Conservation (phyloP, 805 yeast species). For the Lachancea fermentati region DNA sequence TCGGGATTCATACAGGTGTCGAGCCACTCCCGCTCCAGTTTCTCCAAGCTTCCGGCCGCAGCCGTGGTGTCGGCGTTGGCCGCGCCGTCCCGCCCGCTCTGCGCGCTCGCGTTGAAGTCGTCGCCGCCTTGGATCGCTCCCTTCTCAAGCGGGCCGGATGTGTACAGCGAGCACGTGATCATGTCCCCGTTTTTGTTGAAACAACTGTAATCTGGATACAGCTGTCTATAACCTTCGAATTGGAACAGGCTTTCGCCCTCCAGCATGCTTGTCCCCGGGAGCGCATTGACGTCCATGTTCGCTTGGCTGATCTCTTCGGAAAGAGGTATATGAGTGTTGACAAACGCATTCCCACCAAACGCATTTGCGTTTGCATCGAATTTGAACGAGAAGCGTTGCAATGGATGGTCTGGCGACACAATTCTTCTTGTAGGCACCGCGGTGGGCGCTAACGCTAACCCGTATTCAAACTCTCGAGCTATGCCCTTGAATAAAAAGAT, state of each 20-base stretch:
- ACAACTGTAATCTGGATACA: constrained; percentile 23
- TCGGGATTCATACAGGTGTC: constrained; percentile 19
- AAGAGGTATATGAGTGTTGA: background rate
- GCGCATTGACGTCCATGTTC: constrained; percentile 19
- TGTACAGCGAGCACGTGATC: constrained; percentile 31
- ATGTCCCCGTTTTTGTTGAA: constrained; percentile 33
- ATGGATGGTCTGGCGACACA: constrained; percentile 13
- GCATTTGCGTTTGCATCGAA: constrained; percentile 7
- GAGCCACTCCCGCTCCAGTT: constrained; percentile 16
- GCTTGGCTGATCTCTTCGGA: constrained; percentile 20
- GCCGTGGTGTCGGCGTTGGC: constrained; percentile 1
- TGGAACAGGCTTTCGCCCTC: constrained; percentile 28
- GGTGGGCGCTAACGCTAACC: constrained; percentile 6
- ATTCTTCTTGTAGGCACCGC: constrained; percentile 10
- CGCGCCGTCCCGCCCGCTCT: constrained; percentile 1
- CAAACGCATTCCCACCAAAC: constrained; percentile 3
- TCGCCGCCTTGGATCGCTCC: constrained; percentile 16
- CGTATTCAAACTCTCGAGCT: constrained; percentile 18
- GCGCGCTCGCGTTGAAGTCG: constrained; percentile 9
- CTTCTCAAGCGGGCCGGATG: constrained; percentile 21
- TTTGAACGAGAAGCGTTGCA: constrained; percentile 24
- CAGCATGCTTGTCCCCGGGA: constrained; percentile 24
- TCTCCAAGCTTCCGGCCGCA: constrained; percentile 2
- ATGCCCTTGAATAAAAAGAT: constrained; percentile 28
- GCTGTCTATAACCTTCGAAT: constrained; percentile 29